Evolutionary conservation across 768 basidiomycete genomes (phyloP), one percentile per base, ranked within the genome.

Genomic region (Lactarius evosmus): DNA sequence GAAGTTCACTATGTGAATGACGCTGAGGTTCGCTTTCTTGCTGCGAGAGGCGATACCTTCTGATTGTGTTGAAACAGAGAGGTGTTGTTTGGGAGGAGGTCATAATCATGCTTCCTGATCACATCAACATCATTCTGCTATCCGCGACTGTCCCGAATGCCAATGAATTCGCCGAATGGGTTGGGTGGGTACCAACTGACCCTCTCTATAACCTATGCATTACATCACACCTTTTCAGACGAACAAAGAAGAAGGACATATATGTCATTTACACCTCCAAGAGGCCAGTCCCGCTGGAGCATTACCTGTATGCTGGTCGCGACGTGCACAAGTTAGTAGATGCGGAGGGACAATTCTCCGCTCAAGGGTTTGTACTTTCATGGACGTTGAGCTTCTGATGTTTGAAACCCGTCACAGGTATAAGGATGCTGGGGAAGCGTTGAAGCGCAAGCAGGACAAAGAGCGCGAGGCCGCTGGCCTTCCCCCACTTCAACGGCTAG

Each of bases 11-110:
- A 99, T 75, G 95, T 99, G 58, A 99, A 98, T 72, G 97, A 99
- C 73, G 91, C 93, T 17, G 97, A 99, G 88, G 96, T 96, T 62
- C 22, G 68, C 62, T 38, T 34, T 56, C 11, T n/a, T 46, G 3
- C 22, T 33, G 4, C 22, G 30, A 22, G 52, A 27, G 6, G 34
- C 36, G 22, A 17, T 30, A 11, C 25, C 2, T 32, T 27, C 44
- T 63, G 58, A 62, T 54, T 16, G 54, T 55, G 36, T 11, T n/a
- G 56, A n/a, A 29, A 19, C 33, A 98, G 96, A 83, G 97, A 72
- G 97, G 97, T 44, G 97, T 99, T 19, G 97, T 99, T 14, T 99
- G 97, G 97, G 96, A 99, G 76, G 96, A 99, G 77, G 96, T 99
- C 30, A 99, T 99, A 69, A 99, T 99, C 74, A 98, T 99, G 95